Conservation (phyloP, 192 early-diverging fungal species). For the Pecoramyces ruminantium region DNA sequence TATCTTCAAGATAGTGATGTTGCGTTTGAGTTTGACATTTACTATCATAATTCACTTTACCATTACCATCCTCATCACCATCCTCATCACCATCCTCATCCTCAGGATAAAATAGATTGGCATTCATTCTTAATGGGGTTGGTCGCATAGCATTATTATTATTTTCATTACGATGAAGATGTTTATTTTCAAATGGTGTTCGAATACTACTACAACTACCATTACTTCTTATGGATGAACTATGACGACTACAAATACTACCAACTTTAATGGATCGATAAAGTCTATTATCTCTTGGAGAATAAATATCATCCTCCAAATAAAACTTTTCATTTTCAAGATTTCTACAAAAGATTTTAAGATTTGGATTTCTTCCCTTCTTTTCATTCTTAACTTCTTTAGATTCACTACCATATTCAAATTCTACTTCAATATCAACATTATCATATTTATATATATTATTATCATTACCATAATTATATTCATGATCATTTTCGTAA, state of each 20-base stretch:
- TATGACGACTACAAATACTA: neutral
- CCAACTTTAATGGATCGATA: neutral
- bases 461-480: too few relatives aligned
- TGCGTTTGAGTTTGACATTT: too few relatives aligned
- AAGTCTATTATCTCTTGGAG: neutral
- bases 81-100: neutral
- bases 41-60: too few relatives aligned
- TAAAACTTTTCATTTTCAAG: neutral
- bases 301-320: neutral
- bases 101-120: neutral
- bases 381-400: neutral
- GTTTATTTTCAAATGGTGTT: neutral
- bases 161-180: neutral
- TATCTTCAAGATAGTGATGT: too few relatives aligned
- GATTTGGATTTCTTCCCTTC: neutral
- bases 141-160: neutral
- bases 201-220: neutral
- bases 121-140: neutral
- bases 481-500: neutral
- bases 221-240: neutral
- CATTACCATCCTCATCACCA: too few relatives aligned
- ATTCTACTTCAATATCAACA: neutral
- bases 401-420: neutral
- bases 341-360: neutral
- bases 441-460: too few relatives aligned